These are phyloP conservation scores for Aphanomyces euteiches DNA, from an alignment of 352 stramenopile genomes.

Conservation along the genomic window DNA sequence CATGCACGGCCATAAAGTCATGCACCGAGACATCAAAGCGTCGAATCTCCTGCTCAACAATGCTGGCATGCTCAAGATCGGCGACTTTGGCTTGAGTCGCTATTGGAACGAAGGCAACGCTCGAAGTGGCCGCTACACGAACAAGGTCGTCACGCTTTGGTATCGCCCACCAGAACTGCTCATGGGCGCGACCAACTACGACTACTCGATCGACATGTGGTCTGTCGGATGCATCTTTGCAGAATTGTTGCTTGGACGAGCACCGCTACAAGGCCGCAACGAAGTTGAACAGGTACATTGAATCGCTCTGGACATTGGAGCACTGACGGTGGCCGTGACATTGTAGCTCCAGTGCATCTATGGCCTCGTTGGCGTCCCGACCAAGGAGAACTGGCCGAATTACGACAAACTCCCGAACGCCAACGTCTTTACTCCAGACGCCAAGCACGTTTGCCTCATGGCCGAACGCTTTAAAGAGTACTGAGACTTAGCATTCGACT, in stretches of 20 bases:
- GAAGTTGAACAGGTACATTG: constrained; percentile 72
- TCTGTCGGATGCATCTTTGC: constrained; percentile 89
- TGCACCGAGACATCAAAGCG: constrained; percentile 84
- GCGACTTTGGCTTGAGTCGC: constrained; percentile 74
- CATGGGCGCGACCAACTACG: constrained; percentile 89
- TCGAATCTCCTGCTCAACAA: constrained; percentile 85
- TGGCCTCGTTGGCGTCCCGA: constrained; percentile 68
- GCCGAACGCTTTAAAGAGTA: constrained; percentile 80
- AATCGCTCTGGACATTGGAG: neutral
- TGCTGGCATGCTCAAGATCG: constrained; percentile 78
- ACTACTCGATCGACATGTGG: constrained; percentile 93
- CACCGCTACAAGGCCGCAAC: constrained; percentile 77
- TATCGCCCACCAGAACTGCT: constrained; percentile 92
- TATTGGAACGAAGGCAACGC: constrained; percentile 85
- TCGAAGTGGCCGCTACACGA: constrained; percentile 83
- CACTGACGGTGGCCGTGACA: neutral
- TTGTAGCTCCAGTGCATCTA: constrained; percentile 73
- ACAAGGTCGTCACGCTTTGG: constrained; percentile 95
- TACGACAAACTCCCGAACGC: constrained; percentile 72
- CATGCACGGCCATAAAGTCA: constrained; percentile 87
- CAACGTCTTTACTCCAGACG: constrained; percentile 62
- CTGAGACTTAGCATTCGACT: constrained; percentile 4
- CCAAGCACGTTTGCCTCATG: constrained; percentile 71
- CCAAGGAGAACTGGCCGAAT: constrained; percentile 71
- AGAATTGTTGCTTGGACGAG: constrained; percentile 69